Evolutionary conservation across 163 green algal species (phyloP).

Genomic region (Scenedesmus sp.): DNA sequence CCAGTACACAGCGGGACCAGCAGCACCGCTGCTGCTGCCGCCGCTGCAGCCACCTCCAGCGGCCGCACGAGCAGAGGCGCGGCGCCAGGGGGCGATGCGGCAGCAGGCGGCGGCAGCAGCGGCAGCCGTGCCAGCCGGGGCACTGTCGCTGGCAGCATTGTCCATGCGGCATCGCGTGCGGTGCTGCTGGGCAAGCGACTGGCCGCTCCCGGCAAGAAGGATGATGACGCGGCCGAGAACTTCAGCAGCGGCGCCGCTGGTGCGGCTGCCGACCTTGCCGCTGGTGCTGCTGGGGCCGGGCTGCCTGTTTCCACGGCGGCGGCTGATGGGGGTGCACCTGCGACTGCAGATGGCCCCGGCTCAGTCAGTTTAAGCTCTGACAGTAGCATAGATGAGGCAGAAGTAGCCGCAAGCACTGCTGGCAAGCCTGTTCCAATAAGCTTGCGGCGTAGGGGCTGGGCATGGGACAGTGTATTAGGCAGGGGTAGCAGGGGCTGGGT

Average conservation of each 20-base stretch:
- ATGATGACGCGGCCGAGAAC: conserved; percentile 26
- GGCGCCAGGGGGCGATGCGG: not conserved
- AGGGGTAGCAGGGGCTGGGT: conserved; percentile 27
- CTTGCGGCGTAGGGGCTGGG: conserved; percentile 44
- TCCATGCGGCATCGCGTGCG: not conserved
- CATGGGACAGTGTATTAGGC: not conserved
- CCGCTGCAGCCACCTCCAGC: not conserved
- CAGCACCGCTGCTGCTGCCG: not conserved
- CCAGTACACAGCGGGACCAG: not conserved
- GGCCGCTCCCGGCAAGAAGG: conserved; percentile 43
- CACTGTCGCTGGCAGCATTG: not conserved
- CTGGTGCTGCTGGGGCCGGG: not conserved
- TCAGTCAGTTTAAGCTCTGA: not conserved
- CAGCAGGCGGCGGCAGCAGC: not conserved
- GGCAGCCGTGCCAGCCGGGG: not conserved
- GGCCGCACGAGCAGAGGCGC: not conserved
- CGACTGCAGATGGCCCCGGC: not conserved
- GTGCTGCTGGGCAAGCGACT: conserved; percentile 21
- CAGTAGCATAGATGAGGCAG: not conserved
- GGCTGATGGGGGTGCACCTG: conserved; percentile 2
- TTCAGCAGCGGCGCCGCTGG: not conserved
- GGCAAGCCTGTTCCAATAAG: conserved; percentile 18
- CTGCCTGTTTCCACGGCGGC: not conserved
- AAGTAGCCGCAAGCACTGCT: conserved; percentile 36
- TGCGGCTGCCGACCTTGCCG: not conserved